Evolutionary conservation across 768 basidiomycete genomes (phyloP), one percentile per base, ranked within the genome.

Genomic region (Lentinula sp.): DNA sequence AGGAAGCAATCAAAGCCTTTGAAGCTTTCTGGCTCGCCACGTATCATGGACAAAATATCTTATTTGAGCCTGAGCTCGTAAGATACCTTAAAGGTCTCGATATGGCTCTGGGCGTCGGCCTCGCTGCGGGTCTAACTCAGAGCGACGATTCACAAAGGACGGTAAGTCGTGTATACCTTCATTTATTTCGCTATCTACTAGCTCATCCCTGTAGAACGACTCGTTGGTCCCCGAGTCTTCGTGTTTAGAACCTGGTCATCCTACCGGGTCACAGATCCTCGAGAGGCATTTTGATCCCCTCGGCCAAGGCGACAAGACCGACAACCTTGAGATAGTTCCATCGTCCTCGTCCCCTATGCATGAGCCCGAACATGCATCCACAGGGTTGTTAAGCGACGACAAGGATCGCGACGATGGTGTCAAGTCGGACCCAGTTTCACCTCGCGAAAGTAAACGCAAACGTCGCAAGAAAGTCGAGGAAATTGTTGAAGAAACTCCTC

Each of bases 1-100:
- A 73, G 31, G 62, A 67, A 23, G 78, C 75, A 1, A 74, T 75
- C 0, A 64, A 73, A 16, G 72, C 74, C 2, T 79, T 79, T 57
- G 73, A 72, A 64, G 66, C 57, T 1, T 79, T 78, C 61, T 79
- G 78, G 78, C 65, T 64, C 15, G 65, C 68, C 39, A 73, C 76
- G 1, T 77, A 77, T 59, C 64, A 70, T 11, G 66, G 66, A 18
- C 65, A 52, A 55, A 57, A 18, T 28, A 57, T 67, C 5, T 18
- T 42, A n/a, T 68, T 74, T 46, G 76, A 77, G 1, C 61, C 57
- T 2, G 70, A 68, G 16, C 67, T 77, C 64, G 71, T 66, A 43
- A 67, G 63, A n/a, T 71, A 69, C 43, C 61, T 77, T 21, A 49
- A 54, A 49, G 73, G 68, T 42, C 75, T 71, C 51, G 71, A 67